Percentiles rank a stretch among this genome's conserved stretches.
These are phyloP conservation scores for Lipomyces mesembrius DNA, from an alignment of 805 yeast genomes.

Conservation along the genomic window DNA sequence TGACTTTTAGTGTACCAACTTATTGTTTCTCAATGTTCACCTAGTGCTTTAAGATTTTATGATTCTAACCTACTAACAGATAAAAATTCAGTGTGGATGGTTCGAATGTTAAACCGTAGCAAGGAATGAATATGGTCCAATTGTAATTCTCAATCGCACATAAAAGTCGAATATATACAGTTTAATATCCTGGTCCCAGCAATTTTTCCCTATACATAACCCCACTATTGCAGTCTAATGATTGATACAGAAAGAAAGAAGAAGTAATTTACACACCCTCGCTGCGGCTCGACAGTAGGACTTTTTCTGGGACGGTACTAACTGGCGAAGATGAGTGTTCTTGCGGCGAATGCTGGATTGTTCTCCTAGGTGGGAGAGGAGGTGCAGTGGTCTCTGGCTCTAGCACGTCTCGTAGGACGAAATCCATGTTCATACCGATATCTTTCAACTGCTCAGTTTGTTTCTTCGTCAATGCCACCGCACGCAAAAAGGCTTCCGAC, in stretches of 20 bases:
- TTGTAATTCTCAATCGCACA: not conserved
- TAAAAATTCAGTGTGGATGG: not conserved
- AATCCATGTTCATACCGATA: conserved; percentile 39
- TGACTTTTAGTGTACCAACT: too few species aligned
- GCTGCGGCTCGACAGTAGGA: not conserved
- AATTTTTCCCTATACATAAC: not conserved
- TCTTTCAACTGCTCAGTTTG: conserved; percentile 34
- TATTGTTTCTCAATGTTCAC: too few species aligned
- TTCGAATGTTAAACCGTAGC: not conserved
- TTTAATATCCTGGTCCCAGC: not conserved
- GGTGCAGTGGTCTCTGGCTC: conserved; percentile 2
- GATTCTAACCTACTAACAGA: not conserved
- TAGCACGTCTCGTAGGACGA: conserved; percentile 26
- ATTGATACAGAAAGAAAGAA: not conserved
- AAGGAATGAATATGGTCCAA: not conserved
- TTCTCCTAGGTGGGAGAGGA: conserved; percentile 1
- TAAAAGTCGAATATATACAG: not conserved
- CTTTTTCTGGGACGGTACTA: not conserved
- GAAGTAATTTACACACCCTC: not conserved
- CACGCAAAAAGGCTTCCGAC: conserved; percentile 16
- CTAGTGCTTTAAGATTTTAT: not conserved
- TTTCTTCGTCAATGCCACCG: conserved; percentile 27
- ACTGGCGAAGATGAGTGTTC: not conserved
- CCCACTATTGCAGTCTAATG: not conserved
- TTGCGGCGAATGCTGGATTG: not conserved